phyloP scores from a whole-genome alignment of 1,284 basidiomycete species.

The Tylopilus sp. region DNA sequence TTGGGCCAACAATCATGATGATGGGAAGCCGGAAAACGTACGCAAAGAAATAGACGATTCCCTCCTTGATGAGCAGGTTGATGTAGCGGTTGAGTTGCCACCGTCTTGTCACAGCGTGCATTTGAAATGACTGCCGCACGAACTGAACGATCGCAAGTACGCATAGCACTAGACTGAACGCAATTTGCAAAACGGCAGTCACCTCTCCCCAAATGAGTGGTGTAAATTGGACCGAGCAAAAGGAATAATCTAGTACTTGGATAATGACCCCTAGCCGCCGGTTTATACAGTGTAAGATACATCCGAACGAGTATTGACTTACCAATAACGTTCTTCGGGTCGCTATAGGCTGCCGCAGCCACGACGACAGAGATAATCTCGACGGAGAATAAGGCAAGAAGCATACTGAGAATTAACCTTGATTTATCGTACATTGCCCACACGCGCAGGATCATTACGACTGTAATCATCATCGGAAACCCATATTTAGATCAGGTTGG shows the following conservation, averaged over 20 bases:
- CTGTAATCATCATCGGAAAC: background rate
- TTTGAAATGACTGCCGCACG: background rate
- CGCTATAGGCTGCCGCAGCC: background rate
- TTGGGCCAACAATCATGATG: background rate
- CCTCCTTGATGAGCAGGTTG: constrained; percentile 3
- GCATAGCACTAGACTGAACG: background rate
- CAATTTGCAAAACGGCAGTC: background rate
- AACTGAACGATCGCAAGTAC: constrained; percentile 1
- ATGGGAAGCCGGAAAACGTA: background rate
- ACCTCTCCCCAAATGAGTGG: background rate
- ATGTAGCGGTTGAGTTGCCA: constrained; percentile 6
- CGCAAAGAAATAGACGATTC: constrained; percentile 3
- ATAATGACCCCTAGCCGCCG: background rate
- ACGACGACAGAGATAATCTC: background rate
- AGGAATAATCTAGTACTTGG: background rate
- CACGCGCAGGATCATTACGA: background rate
- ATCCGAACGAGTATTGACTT: background rate
- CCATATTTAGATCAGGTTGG: background rate
- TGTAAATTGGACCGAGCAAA: background rate
- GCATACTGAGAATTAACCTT: background rate
- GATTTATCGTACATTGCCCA: background rate
- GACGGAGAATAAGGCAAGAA: background rate
- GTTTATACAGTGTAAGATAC: background rate
- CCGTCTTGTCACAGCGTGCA: background rate
- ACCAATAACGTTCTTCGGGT: background rate